Conservation (phyloP, 2,329 filamentous ascomycete genomes). For the Zasmidium cellare region DNA sequence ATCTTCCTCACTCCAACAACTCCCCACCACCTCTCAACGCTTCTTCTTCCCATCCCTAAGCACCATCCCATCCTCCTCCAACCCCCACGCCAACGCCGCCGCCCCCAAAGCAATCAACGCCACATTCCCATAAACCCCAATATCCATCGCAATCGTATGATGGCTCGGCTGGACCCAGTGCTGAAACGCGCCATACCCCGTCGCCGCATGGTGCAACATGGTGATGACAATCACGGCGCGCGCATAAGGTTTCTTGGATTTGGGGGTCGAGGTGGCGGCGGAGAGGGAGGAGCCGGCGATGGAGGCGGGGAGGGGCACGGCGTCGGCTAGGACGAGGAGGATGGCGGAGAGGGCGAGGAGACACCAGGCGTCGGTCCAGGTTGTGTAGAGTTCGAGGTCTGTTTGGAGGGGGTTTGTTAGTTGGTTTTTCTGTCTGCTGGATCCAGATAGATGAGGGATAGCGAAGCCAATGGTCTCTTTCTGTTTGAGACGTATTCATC, state of each 20-base stretch:
- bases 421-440: background rate
- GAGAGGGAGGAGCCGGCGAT: slow-evolving; percentile 24
- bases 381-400: slow-evolving; percentile 41
- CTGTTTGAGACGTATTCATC: too few species aligned
- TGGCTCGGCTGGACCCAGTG: slow-evolving; percentile 35
- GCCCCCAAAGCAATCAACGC: slow-evolving; percentile 30
- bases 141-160: slow-evolving; percentile 36
- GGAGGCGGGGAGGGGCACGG: slow-evolving; percentile 28
- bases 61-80: slow-evolving; percentile 21
- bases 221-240: slow-evolving; percentile 33
- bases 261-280: slow-evolving; percentile 5
- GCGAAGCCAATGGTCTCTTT: too few species aligned
- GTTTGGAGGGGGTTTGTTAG: background rate
- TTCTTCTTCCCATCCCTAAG: slow-evolving; percentile 19
- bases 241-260: slow-evolving; percentile 34
- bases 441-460: too few species aligned
- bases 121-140: slow-evolving; percentile 37
- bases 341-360: slow-evolving; percentile 34
- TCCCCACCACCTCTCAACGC: background rate
- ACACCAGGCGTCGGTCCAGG: slow-evolving; percentile 37
- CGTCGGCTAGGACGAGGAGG: slow-evolving; percentile 34
- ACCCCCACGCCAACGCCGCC: slow-evolving; percentile 28
- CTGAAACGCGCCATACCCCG: slow-evolving; percentile 33
- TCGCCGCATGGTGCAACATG: slow-evolving; percentile 38
- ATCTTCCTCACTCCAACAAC: background rate